Base-by-base conservation (phyloP, 164 flowering plant species). In the Pachysandra terminalis region DNA sequence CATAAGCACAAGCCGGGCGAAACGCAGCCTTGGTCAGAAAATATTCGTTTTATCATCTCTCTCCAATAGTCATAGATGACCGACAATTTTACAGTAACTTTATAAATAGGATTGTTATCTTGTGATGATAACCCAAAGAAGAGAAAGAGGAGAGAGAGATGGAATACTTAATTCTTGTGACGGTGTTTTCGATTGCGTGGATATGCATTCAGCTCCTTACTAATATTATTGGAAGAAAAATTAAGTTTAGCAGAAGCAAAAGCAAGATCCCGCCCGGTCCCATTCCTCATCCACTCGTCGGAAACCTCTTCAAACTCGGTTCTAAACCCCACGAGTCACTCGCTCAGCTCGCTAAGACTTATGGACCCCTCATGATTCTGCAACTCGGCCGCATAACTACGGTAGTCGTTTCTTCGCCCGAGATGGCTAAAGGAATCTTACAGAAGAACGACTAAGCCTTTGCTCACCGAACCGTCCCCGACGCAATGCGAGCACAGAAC, bases 181-280 rank as follows among this genome's bases (percentile, higher is more conserved):
- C 10, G 51, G 14, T 1, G 51, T 10, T 22, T 41, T 48, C 28
- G 8, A 23, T 45, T 48, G 37, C 23, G 17, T 41, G 26, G 32
- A 21, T 19, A 23, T 45, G 19, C 17, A 45, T 41, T 23, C 19
- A 45, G 16, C 19, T 63, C n/a, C 65, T 63, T 19, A 5, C 54
- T 5, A n/a, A n/a, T n/a, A 5, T 23, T 15, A 10, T 7, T 25
- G 23, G 22, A 45, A 41, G 37, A 48, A 19, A 4, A 9, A 25
- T 1, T 24, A 64, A 52, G 23, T 15, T 56, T 6, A 21, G 10
- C 24, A 23, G 24, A 45, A 15, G 16, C 25, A 66, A 55, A 45
- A 15, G 16, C 25, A 66, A 55, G 55, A 73, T 68, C 24, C 83
- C 81, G 16, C 81, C 82, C 14, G 84, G 84, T 0, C 84, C 84